Base-by-base conservation (phyloP, 495 filamentous ascomycete genomes). In the Cetradonia linearis region DNA sequence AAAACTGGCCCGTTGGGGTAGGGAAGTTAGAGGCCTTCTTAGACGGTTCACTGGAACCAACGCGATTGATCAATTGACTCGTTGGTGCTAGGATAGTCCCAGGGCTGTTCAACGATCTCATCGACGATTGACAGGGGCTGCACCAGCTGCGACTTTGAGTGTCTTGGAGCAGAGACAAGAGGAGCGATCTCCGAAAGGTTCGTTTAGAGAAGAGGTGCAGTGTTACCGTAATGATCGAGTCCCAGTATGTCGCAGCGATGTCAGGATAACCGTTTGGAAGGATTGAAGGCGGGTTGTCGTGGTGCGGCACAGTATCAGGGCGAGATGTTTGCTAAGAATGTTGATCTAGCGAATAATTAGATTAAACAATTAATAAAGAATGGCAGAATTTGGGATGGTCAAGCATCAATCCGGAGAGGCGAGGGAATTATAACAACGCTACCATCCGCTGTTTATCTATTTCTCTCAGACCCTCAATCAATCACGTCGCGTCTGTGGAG, bases 11-110 rank as follows among this genome's bases (percentile, higher is more conserved):
- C 58, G 37, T 3, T 58, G 25, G 34, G 25, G 44, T 11, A n/a
- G 28, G 38, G 10, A 11, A 18, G 2, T 27, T 60, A 58, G 58
- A 16, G 38, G 9, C 18, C 33, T n/a, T n/a, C n/a, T n/a, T n/a
- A n/a, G n/a, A n/a, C n/a, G n/a, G n/a, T n/a, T n/a, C 10, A 36
- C 58, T 57, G 62, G 62, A 64, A 64, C 44, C 52, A 50, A 61
- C 25, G 62, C 62, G 62, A 64, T 61, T 64, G 62, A 57, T 57
- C 58, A 61, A 61, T 64, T 54, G 54, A 56, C 1, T 18, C 27
- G 28, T 33, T 40, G 28, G 28, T 37, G 58, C 36, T 53, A 53
- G 48, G 34, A 60, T 52, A 13, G 27, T 37, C 28, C 16, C 1
- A 28, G 44, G 31, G 27, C 5, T 27, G 44, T 48, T 59, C 23